Base-by-base conservation (phyloP, 148 eudicot species). In the Rhododendron ovatum region DNA sequence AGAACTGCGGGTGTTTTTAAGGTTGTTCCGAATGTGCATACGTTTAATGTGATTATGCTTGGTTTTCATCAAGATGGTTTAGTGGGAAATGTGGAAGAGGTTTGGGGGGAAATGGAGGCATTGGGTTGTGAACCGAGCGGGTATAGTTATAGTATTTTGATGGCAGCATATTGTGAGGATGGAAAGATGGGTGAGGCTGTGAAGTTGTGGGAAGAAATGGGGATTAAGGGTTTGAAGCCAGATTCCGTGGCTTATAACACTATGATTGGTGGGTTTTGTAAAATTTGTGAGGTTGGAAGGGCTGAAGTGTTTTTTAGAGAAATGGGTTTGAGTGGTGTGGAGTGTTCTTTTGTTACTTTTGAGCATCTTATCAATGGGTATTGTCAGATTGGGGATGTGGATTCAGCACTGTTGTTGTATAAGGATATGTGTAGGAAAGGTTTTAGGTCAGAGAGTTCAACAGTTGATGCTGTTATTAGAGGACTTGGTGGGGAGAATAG, bases 231-330 rank as follows among this genome's bases (percentile, higher is more conserved):
- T 20, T 57, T 94, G 87, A 75, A 83, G 75, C 90, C 76, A 24
- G 96, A 92, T 91, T 81, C 86, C 39, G 92, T 90, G 86, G 90
- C 92, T 63, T 96, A 94, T 84, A 92, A 95, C 85, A 92, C 92
- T 26, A 83, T 96, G 85, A 92, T 96, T 87, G 97, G 91, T 71
- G 98, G 96, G 71, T 95, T 92, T 90, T 94, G 98, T 91, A 78
- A 85, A 61, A 65, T 75, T 65, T 96, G 97, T 22, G 53, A 90
- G 81, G 83, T 94, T 76, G 89, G 59, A 12, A 91, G 80, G 84
- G 99, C 91, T 0, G 97, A 96, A 87, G 95, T 91, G 88, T 73
- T 94, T 12, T 90, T 91, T 24, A 88, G 86, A 53, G 93, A 93
- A 69, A 95, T 95, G 97, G 92, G 78, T 43, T 75, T 92, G 91